Base-by-base conservation (phyloP, 1,284 basidiomycete genomes). In the Polyporus tsugae region DNA sequence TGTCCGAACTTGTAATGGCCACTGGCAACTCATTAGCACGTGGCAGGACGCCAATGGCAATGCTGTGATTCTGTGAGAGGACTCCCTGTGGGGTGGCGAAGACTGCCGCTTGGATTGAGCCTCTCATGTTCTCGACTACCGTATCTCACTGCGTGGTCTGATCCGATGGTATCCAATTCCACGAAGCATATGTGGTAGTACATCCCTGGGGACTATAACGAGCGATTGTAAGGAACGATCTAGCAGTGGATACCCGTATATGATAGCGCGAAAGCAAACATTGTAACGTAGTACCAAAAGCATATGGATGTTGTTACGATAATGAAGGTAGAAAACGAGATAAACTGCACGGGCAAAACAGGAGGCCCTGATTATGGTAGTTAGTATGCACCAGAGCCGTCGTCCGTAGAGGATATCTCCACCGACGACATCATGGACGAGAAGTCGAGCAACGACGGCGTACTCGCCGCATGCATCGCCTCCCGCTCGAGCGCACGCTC, bases 401-500 rank as follows among this genome's bases (percentile, higher is more conserved):
- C 35, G 19, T 38, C 53, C 52, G 44, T 52, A 6, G 57, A 36
- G 10, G 52, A 55, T 22, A 66, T 36, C 29, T 57, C 41, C 33
- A 62, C 60, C n/a, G 52, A 36, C 13, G 52, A 19, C 65, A 58
- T 66, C 60, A 60, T 60, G 4, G 60, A 29, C 6, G 58, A 60
- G 39, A 66, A 58, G 41, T 66, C 60, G 60, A 66, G 41, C 17
- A 66, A 6, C 41, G 65, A 41, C n/a, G 52, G 41, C 39, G 42
- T 52, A 33, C 59, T 41, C 38, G 25, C 9, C 36, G 49, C 49
- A 52, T 55, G 19, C 39, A 29, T 52, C 33, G 59, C 52, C 46
- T 6, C 60, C n/a, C 35, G 19, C 29, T 49, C 62, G 6, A 39
- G 49, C 49, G 80, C 77, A 10, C 77, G 73, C 69, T 79, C 77